These are phyloP conservation scores for Panus rudis DNA, from an alignment of 768 basidiomycete species.

Conservation along the genomic window DNA sequence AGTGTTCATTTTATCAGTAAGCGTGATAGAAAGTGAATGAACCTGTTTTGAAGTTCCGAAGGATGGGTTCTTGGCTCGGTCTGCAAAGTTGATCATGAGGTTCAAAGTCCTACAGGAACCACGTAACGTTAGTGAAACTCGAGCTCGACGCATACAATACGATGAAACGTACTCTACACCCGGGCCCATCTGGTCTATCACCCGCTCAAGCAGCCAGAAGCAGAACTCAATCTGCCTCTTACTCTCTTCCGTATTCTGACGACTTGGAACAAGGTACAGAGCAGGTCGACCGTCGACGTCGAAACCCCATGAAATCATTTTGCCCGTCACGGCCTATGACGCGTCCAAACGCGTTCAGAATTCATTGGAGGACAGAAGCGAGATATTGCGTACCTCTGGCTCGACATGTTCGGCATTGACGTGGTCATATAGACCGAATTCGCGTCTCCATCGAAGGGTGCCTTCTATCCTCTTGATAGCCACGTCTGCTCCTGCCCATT, in stretches of 20 bases:
- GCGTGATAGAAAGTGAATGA: not conserved
- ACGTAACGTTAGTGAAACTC: slow-evolving; percentile 1
- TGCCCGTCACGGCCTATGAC: slow-evolving; percentile 69
- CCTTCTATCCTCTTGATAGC: slow-evolving; percentile 62
- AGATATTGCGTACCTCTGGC: slow-evolving; percentile 54
- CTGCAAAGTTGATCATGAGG: slow-evolving; percentile 73
- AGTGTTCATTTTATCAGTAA: not conserved
- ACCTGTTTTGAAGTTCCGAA: slow-evolving; percentile 32
- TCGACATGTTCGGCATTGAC: slow-evolving; percentile 60
- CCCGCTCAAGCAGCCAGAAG: slow-evolving; percentile 74
- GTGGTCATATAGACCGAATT: slow-evolving; percentile 63
- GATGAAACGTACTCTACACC: slow-evolving; percentile 63
- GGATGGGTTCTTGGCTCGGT: slow-evolving; percentile 55
- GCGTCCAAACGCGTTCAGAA: not conserved
- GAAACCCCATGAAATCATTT: slow-evolving; percentile 72
- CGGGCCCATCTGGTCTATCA: slow-evolving; percentile 69
- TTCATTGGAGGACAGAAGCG: not conserved
- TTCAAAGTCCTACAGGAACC: slow-evolving; percentile 44
- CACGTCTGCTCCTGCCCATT: slow-evolving; percentile 51
- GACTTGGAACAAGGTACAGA: slow-evolving; percentile 59
- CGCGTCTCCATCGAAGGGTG: slow-evolving; percentile 75
- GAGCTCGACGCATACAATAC: not conserved
- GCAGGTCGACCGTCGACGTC: slow-evolving; percentile 60
- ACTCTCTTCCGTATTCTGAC: slow-evolving; percentile 72
- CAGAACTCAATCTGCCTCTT: slow-evolving; percentile 64